Base-by-base conservation (phyloP, 2,329 filamentous ascomycete genomes). In the Colletotrichum trifolii region DNA sequence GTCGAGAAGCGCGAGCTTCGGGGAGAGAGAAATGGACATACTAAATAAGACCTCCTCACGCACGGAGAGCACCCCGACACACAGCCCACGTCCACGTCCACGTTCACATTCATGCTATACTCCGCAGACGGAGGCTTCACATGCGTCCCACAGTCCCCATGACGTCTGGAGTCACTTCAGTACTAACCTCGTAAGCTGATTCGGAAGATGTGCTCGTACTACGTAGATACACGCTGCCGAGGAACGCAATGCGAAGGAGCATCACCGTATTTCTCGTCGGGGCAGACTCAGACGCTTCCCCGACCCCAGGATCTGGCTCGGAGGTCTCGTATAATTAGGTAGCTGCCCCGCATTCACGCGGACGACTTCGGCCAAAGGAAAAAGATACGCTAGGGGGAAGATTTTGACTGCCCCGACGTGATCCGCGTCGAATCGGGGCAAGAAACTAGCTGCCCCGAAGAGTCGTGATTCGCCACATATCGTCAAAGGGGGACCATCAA, bases 351-450 rank as follows among this genome's bases (percentile, higher is more conserved):
- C 38, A 50, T 34, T 49, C 7, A 4, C 35, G 17, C 45, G 35
- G 54, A 40, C 55, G 12, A 46, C 47, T 12, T 46, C 47, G 15
- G 33, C 56, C 56, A 46, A 13, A 12, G 17, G 33, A 9, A 8
- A 74, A 48, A 81, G 75, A 4, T 12, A 36, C 65, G 62, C 65
- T 66, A 66, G 66, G 66, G 66, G 58, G 35, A 68, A 60, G 63
- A 7, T 53, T 62, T 68, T 63, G 17, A 17, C 46, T 66, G 49
- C 66, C 63, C 66, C 66, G 62, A 68, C 9, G n/a, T 13, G 45
- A 46, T 25, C 35, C 36, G 42, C 10, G 9, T 15, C 9, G 4
- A 12, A 2, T 63, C 63, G 69, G 68, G 68, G 67, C 42, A 55
- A 43, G 0, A 1, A 36, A 68, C 70, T 71, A 71, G 69, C 55